Conservation (phyloP, 495 filamentous ascomycete genomes). For the Extremus antarcticus region DNA sequence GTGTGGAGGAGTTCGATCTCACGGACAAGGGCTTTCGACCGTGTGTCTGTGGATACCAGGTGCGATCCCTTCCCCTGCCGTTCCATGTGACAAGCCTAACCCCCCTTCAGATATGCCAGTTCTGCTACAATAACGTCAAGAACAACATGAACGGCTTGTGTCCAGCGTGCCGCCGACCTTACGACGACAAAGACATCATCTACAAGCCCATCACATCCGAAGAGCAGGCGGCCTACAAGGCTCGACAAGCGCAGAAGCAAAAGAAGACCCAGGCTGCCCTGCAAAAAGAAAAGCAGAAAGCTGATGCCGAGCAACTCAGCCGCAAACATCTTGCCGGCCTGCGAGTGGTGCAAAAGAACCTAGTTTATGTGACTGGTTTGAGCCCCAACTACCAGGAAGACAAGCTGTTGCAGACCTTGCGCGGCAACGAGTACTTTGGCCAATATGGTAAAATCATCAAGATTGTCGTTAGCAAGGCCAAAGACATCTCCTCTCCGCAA, state of each 20-base stretch:
- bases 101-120: conserved; percentile 79
- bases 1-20: conserved; percentile 97
- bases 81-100: not conserved
- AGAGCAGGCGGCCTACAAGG: conserved; percentile 66
- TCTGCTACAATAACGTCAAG: conserved; percentile 98
- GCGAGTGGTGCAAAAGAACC: conserved; percentile 92
- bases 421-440: conserved; percentile 85
- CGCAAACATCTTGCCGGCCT: conserved; percentile 92
- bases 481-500: conserved; percentile 56
- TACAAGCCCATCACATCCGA: conserved; percentile 88
- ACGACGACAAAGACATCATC: conserved; percentile 92
- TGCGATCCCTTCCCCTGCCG: conserved; percentile 33
- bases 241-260: conserved; percentile 77
- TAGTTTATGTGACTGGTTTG: conserved; percentile 94
- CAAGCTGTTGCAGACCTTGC: conserved; percentile 74
- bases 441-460: conserved; percentile 98
- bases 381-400: conserved; percentile 86
- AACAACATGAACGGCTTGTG: conserved; percentile 90
- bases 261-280: conserved; percentile 83
- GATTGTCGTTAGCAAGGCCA: conserved; percentile 95
- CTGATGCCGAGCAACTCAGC: conserved; percentile 87
- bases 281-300: conserved; percentile 90
- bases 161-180: conserved; percentile 87
- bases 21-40: conserved; percentile 95
- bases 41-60: conserved; percentile 97